Evolutionary conservation across 805 yeast genomes (phyloP), one percentile per base, ranked within the genome.

Genomic region (Kluyveromyces siamensis): DNA sequence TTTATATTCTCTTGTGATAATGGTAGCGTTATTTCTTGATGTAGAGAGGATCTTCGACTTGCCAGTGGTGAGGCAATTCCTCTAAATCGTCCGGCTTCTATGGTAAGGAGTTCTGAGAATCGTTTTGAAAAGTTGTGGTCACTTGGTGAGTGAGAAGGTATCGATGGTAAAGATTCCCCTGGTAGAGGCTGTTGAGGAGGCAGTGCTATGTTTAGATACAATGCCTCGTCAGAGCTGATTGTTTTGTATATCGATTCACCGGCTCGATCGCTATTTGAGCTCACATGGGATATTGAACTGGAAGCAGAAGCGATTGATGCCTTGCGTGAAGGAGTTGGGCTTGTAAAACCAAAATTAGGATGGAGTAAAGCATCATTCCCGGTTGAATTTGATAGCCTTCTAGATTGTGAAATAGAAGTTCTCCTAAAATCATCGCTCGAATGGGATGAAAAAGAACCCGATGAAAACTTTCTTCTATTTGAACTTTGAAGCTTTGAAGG

Each of bases 131-230:
- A 13, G 14, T 33, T 43, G 27, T 33, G 36, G 27, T 43, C 45
- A 33, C 16, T 21, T 16, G 45, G 38, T 40, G 27, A 46, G 44
- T 37, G 41, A 35, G 38, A 11, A 43, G 45, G 45, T 6, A 43
- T 37, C 8, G 65, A 53, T 16, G 76, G 75, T 14, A 77, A 61
- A 16, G 79, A 76, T 40, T 75, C 83, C 13, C 57, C 62, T 2
- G 90, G 90, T 50, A 77, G 66, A 1, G 83, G 79, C 16, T 72
- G 61, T 46, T 71, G 76, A 0, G 83, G 79, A 0, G 89, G 88
- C 6, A 83, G 45, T 11, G 66, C 47, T 6, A 61, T 68, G 44
- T 58, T 60, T 18, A 62, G 40, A 45, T 2, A 56, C 60, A 19
- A 58, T 49, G n/a, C 56, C 57, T 4, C 45, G 3, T 60, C 35